These are phyloP conservation scores for Trypanosomatidae sp. DNA, from an alignment of 208 protist species.

Conservation along the genomic window DNA sequence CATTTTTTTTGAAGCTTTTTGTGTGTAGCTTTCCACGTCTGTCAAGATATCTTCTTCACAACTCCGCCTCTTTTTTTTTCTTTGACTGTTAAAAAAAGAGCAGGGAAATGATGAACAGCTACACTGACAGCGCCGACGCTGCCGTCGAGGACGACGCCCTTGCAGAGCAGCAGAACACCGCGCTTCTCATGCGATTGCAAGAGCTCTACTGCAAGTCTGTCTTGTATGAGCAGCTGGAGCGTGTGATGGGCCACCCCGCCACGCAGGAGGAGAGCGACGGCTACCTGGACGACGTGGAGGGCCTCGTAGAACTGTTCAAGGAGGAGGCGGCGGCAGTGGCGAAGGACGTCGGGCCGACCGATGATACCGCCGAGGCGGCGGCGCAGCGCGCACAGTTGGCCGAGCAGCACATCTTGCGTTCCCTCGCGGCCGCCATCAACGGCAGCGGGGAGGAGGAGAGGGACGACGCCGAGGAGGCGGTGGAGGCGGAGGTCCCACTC, in stretches of 20 bases:
- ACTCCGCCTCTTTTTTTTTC: neutral
- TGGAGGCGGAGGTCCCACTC: conserved; percentile 42
- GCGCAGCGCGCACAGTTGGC: conserved; percentile 13
- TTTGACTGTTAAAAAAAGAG: neutral
- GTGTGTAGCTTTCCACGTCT: too few relatives aligned
- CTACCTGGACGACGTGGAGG: conserved; percentile 84
- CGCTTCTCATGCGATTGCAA: conserved; percentile 62
- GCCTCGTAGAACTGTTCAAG: conserved; percentile 45
- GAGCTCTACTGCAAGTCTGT: conserved; percentile 80
- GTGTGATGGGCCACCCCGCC: conserved; percentile 66
- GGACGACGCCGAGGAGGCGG: conserved; percentile 15
- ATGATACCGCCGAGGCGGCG: conserved; percentile 1
- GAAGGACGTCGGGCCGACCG: conserved; percentile 7
- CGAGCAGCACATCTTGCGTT: conserved; percentile 21
- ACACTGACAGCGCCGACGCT: too few relatives aligned
- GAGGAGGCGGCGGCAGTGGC: conserved; percentile 12
- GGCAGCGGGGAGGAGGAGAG: too few relatives aligned
- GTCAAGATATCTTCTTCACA: neutral
- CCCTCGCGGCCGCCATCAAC: conserved; percentile 29
- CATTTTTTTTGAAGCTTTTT: too few relatives aligned
- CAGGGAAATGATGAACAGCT: neutral
- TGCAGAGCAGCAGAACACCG: conserved; percentile 50
- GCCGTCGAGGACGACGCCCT: conserved; percentile 8
- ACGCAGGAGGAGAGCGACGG: conserved; percentile 60
- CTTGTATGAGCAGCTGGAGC: conserved; percentile 72